Conservation (phyloP, 2,329 filamentous ascomycete species). For the Podosphaera fusca region DNA sequence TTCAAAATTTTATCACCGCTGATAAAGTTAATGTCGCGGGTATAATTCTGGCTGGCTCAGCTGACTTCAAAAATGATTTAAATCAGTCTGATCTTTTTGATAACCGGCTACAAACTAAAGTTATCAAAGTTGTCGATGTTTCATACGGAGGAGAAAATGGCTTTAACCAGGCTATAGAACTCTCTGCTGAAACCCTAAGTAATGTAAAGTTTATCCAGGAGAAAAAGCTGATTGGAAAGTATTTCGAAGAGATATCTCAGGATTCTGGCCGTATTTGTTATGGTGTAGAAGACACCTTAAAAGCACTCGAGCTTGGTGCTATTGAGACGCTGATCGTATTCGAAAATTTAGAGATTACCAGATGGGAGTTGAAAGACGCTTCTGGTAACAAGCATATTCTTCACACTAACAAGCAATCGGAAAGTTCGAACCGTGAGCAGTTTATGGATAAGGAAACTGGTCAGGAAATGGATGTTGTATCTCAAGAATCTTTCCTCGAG, state of each 20-base stretch:
- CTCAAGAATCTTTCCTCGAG: constrained; percentile 85
- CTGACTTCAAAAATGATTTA: constrained; percentile 98
- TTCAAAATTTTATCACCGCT: constrained; percentile 95
- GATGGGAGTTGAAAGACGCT: constrained; percentile 70
- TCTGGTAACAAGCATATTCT: constrained; percentile 49
- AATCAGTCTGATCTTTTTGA: constrained; percentile 98
- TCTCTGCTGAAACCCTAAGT: constrained; percentile 82
- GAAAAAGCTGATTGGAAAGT: constrained; percentile 98
- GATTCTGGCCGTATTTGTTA: constrained; percentile 96
- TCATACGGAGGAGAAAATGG: constrained; percentile 98
- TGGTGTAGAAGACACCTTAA: constrained; percentile 90
- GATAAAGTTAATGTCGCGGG: constrained; percentile 98
- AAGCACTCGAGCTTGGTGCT: constrained; percentile 85
- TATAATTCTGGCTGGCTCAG: constrained; percentile 83
- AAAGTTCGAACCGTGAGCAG: constrained; percentile 47
- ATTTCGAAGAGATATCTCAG: constrained; percentile 97
- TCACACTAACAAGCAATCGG: constrained; percentile 73
- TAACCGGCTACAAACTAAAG: constrained; percentile 70
- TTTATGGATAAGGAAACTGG: constrained; percentile 94
- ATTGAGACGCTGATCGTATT: constrained; percentile 90
- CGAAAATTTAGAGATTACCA: constrained; percentile 86
- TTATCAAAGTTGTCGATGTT: constrained; percentile 98
- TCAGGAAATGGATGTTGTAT: constrained; percentile 86
- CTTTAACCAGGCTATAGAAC: constrained; percentile 97
- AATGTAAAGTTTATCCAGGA: constrained; percentile 99